Conservation (phyloP, 306 rosid genomes). For the Hippophae rhamnoides region DNA sequence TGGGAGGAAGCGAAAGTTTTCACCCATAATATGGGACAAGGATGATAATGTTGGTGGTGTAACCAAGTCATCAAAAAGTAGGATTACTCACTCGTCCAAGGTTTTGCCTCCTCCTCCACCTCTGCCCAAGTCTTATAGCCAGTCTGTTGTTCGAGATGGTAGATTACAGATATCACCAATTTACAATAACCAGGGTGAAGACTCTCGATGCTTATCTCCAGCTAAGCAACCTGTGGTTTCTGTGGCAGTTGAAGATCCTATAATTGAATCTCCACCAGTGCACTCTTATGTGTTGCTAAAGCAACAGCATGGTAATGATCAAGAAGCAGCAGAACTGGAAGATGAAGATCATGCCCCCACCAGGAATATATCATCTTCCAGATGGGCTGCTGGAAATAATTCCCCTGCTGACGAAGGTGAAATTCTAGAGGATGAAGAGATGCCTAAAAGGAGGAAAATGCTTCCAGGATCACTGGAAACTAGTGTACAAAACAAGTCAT, state of each 20-base stretch:
- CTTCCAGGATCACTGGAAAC: constrained; percentile 34
- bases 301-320: constrained; percentile 28
- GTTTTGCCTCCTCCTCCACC: constrained; percentile 48
- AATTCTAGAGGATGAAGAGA: constrained; percentile 43
- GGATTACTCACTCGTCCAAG: constrained; percentile 23
- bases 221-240: constrained; percentile 19
- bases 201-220: constrained; percentile 19
- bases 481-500: constrained; percentile 36
- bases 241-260: constrained; percentile 17
- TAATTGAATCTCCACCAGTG: constrained; percentile 22
- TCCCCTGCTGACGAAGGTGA: constrained; percentile 92
- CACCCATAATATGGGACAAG: constrained; percentile 90
- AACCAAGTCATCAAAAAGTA: constrained; percentile 30
- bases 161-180: constrained; percentile 35
- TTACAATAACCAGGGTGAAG: constrained; percentile 20
- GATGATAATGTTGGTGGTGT: constrained; percentile 52
- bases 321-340: constrained; percentile 42
- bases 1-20: constrained; percentile 80
- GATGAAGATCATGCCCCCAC: constrained; percentile 70
- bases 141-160: constrained; percentile 33
- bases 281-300: constrained; percentile 26
- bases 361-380: constrained; percentile 75
- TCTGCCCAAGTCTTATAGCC: constrained; percentile 34
- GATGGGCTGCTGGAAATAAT: constrained; percentile 87
- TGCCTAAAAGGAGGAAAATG: constrained; percentile 48